These are phyloP conservation scores for Dendrothele bispora DNA, from an alignment of 768 basidiomycete genomes.

Conservation along the genomic window DNA sequence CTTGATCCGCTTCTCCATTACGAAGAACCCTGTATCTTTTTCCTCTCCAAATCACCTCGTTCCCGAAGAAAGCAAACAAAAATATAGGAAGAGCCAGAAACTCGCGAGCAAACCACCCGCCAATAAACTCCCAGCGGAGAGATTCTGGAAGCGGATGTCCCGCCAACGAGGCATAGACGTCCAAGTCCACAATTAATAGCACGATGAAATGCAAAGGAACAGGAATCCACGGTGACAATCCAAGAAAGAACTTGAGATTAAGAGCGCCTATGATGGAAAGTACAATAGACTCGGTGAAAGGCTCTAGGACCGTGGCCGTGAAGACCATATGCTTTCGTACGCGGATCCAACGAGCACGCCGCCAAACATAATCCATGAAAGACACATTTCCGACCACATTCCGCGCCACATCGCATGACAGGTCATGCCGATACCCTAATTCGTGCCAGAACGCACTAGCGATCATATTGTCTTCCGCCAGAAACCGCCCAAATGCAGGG, in stretches of 20 bases:
- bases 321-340: conserved; percentile 94
- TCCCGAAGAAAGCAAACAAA: conserved; percentile 76
- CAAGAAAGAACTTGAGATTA: conserved; percentile 51
- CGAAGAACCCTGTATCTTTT: conserved; percentile 67
- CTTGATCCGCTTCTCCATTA: conserved; percentile 67
- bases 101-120: conserved; percentile 82
- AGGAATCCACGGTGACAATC: conserved; percentile 53
- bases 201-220: conserved; percentile 56
- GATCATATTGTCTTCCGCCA: conserved; percentile 99
- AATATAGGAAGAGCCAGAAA: conserved; percentile 86
- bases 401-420: conserved; percentile 87
- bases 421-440: conserved; percentile 80
- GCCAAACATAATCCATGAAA: conserved; percentile 79
- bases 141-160: conserved; percentile 56
- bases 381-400: conserved; percentile 91
- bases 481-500: conserved; percentile 78
- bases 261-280: conserved; percentile 63
- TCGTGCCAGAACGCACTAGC: conserved; percentile 93
- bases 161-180: conserved; percentile 77
- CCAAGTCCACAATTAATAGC: conserved; percentile 82
- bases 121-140: conserved; percentile 58
- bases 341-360: conserved; percentile 94
- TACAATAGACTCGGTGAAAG: conserved; percentile 86
- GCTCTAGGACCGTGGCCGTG: conserved; percentile 84
- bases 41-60: conserved; percentile 88